These are phyloP conservation scores for Sugiyamaella grinbergsii DNA, from an alignment of 1,139 yeast species.

Conservation along the genomic window DNA sequence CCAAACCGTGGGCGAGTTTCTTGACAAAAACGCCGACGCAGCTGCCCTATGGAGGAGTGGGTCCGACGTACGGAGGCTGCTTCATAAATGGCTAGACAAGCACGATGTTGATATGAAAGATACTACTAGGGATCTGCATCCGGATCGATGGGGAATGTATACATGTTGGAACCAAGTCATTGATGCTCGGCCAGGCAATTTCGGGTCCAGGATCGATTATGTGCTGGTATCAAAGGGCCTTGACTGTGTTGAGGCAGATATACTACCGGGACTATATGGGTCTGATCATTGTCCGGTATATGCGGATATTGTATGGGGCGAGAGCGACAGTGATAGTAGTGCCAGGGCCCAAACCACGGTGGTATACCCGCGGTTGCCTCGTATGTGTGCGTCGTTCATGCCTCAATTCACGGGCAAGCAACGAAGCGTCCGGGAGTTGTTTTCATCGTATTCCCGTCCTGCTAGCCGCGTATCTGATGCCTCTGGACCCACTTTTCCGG, in stretches of 20 bases:
- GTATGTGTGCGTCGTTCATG: constrained; percentile 24
- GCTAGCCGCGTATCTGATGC: neutral
- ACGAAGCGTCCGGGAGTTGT: constrained; percentile 23
- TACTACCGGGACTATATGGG: constrained; percentile 71
- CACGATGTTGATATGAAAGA: constrained; percentile 55
- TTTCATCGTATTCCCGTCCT: constrained; percentile 15
- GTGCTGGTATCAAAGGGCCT: constrained; percentile 54
- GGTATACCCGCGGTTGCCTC: constrained; percentile 10
- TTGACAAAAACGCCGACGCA: constrained; percentile 24
- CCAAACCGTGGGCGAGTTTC: constrained; percentile 37
- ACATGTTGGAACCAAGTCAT: constrained; percentile 91
- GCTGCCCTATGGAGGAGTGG: constrained; percentile 35
- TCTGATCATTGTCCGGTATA: constrained; percentile 95
- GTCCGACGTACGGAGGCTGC: constrained; percentile 35
- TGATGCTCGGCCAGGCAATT: constrained; percentile 78
- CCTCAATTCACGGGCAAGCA: constrained; percentile 23
- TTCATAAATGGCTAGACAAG: constrained; percentile 38
- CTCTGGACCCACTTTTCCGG: neutral
- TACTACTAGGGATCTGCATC: constrained; percentile 61
- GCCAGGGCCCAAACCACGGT: no score
- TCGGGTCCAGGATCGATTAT: constrained; percentile 85
- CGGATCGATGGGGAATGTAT: constrained; percentile 64
- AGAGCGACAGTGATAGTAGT: neutral
- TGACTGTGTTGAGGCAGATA: constrained; percentile 55
- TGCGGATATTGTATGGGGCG: constrained; percentile 58